Evolutionary conservation across 1,139 yeast genomes (phyloP).

Genomic region (Yamadazyma jaroonii): DNA sequence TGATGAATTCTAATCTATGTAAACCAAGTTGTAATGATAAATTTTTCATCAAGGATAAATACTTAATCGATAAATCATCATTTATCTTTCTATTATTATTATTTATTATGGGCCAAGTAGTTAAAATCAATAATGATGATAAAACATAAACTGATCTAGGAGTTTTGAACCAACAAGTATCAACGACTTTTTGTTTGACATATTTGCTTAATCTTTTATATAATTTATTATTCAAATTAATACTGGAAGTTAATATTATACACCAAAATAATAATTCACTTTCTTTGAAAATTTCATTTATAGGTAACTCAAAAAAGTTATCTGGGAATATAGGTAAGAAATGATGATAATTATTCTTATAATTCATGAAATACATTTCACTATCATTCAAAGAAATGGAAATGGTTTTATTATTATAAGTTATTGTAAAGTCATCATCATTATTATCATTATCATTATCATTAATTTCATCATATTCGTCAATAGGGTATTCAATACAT

Average conservation of each 20-base stretch:
- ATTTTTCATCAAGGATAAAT: conserved; percentile 39
- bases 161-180: conserved; percentile 44
- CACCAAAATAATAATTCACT: conserved; percentile 44
- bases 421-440: conserved; percentile 2
- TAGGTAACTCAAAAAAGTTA: conserved; percentile 27
- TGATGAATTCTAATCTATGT: conserved; percentile 41
- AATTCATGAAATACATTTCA: conserved; percentile 26
- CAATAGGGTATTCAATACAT: conserved; percentile 13
- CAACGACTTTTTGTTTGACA: conserved; percentile 39
- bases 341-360: conserved; percentile 30
- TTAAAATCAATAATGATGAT: conserved; percentile 38
- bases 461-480: conserved; percentile 1
- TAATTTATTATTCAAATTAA: conserved; percentile 20
- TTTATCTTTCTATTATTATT: conserved; percentile 26
- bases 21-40: conserved; percentile 44
- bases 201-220: conserved; percentile 31
- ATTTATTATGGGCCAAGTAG: conserved; percentile 48
- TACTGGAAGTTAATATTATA: conserved; percentile 34
- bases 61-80: conserved; percentile 38
- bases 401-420: conserved; percentile 15
- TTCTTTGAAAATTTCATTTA: conserved; percentile 22
- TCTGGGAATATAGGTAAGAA: conserved; percentile 43
- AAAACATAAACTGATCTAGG: conserved; percentile 45
- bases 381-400: conserved; percentile 29
- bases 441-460: conserved; percentile 1